Evolutionary conservation across 2,329 filamentous ascomycete genomes (phyloP), one percentile per base, ranked within the genome.

Genomic region (Zymoseptoria passerinii): DNA sequence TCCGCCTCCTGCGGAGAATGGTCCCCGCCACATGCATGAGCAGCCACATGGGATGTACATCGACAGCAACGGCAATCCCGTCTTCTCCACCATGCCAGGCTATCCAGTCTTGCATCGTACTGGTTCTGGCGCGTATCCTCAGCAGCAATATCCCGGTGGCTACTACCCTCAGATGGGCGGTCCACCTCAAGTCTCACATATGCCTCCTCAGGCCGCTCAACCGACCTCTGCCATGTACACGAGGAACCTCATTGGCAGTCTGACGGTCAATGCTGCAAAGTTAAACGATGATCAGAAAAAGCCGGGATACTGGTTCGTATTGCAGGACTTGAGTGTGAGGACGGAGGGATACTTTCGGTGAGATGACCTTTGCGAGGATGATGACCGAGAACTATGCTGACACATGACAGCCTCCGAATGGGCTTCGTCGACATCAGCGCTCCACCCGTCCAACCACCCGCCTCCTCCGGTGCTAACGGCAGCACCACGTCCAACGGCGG

Each of bases 261-360:
- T 96, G 54, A 87, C 90, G 5, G 91, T 92, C 29, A 96, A 92
- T 68, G 92, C 92, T 1, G 92, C 92, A 70, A 84, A 87, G 29
- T 80, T 97, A 55, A 86, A 83, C 2, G 92, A 97, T 65, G 83
- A 85, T 0, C 79, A 88, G 16, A 87, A 90, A 64, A 89, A 90
- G 71, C 84, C 89, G 54, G 92, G 92, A 1, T 91, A 96, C 63
- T 99, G 92, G 92, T 99, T 99, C 68, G 89, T 99, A 51, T 79
- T 97, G 55, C 92, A 96, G 72, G 94, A 99, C 75, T 79, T 99
- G 50, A 96, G 91, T 67, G 92, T 99, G 29, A 83, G 94, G 51
- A 96, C 91, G 0, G 94, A 97, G 73, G 94, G 94, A 9, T 83
- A 80, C 60, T 99, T 97, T 74, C 83, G 92, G 90, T 95, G 80